These are phyloP conservation scores for Apiotrichum veenhuisii DNA, from an alignment of 1,284 basidiomycete genomes.

Conservation along the genomic window DNA sequence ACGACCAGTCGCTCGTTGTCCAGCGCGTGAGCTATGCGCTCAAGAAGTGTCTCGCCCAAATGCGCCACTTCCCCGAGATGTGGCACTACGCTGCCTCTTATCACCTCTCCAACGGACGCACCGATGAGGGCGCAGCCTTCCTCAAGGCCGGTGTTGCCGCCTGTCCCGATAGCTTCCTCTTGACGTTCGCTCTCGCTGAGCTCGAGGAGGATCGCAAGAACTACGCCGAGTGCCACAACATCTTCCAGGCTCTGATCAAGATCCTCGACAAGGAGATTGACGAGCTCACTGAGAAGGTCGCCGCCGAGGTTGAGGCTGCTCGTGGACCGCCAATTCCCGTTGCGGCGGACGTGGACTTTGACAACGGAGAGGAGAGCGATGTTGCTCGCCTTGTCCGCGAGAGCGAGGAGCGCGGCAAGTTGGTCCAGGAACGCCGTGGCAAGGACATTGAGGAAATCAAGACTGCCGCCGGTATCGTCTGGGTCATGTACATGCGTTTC, in stretches of 20 bases:
- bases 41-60: constrained; percentile 71
- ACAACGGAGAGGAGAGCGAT: constrained; percentile 32
- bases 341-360: constrained; percentile 32
- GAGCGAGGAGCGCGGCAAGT: constrained; percentile 59
- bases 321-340: constrained; percentile 47
- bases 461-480: constrained; percentile 55
- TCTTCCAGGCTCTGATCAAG: constrained; percentile 68
- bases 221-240: constrained; percentile 62
- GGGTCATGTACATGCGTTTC: constrained; percentile 90
- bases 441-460: constrained; percentile 54
- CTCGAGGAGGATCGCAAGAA: constrained; percentile 67
- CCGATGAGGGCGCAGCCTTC: constrained; percentile 76
- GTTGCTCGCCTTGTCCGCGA: constrained; percentile 58
- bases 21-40: constrained; percentile 77
- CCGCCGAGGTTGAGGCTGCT: constrained; percentile 51
- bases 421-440: constrained; percentile 48
- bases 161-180: constrained; percentile 79
- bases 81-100: constrained; percentile 92
- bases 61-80: constrained; percentile 93
- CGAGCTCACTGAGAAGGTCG: constrained; percentile 58
- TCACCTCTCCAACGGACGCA: constrained; percentile 67
- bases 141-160: constrained; percentile 83
- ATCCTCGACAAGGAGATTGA: constrained; percentile 71
- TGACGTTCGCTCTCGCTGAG: constrained; percentile 88
- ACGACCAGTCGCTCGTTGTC: constrained; percentile 65